phyloP scores from a whole-genome alignment of 441 rosid species.

The Breynia disticha region DNA sequence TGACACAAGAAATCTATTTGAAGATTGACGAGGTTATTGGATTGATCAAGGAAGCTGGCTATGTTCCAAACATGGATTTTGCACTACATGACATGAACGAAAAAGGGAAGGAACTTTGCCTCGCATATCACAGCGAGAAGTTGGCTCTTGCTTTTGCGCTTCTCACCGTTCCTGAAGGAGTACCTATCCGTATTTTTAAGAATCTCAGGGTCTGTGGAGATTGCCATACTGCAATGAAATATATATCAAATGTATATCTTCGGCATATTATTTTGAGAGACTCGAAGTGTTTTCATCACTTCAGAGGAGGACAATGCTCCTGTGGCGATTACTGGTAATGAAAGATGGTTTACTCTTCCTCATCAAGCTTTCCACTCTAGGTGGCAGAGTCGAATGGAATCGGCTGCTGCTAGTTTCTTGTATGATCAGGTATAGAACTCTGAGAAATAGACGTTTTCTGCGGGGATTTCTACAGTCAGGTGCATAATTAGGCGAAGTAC shows the following conservation, averaged over 20 bases:
- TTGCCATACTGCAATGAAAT: constrained; percentile 42
- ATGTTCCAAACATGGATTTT: constrained; percentile 54
- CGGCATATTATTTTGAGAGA: constrained; percentile 70
- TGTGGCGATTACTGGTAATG: constrained; percentile 77
- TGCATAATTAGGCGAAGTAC: too few species aligned
- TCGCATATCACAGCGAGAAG: constrained; percentile 88
- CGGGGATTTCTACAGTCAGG: too few species aligned
- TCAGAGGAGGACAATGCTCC: constrained; percentile 63
- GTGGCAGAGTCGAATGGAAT: too few species aligned
- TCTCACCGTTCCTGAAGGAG: constrained; percentile 40
- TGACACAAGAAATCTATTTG: constrained; percentile 45
- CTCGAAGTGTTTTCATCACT: constrained; percentile 86
- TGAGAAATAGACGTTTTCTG: too few species aligned
- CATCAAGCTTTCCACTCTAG: too few species aligned
- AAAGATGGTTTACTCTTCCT: too few species aligned
- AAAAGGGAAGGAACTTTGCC: constrained; percentile 62
- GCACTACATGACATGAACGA: constrained; percentile 68
- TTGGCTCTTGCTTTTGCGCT: constrained; percentile 73
- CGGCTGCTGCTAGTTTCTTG: too few species aligned
- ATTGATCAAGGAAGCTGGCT: constrained; percentile 66
- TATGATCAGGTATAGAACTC: too few species aligned
- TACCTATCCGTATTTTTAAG: constrained; percentile 69
- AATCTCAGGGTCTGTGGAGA: constrained; percentile 86
- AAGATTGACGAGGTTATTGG: constrained; percentile 60
- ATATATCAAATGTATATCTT: constrained; percentile 43